Base-by-base conservation (phyloP, 345 rosid genomes). In the Melastoma malabathricum region DNA sequence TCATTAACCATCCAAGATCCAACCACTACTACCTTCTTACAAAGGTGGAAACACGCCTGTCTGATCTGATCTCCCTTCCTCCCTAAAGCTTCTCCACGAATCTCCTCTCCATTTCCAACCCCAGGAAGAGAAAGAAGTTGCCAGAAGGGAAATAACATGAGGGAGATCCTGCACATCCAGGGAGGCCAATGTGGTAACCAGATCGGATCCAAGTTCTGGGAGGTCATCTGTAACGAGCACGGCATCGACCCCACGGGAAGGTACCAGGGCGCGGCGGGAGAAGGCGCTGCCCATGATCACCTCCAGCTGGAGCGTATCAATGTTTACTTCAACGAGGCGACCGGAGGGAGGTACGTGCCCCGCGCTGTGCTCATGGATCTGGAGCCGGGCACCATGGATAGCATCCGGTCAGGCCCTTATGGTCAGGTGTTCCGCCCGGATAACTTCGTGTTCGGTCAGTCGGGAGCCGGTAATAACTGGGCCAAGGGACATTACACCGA, bases 181-280 rank as follows among this genome's bases (percentile, higher is more conserved):
- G 97, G 84, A 5, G 97, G 97, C 47, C 97, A 89, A 76, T 89
- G 97, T 75, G 97, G 97, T 12, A 89, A 89, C 83, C 97, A 89
- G 60, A 89, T 89, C 67, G 97, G 97, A 15, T 83, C 97, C 70
- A 89, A 89, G 57, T 89, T 89, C 67, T 89, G 97, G 97, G 97
- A 89, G 59, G 97, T 89, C 5, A 89, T 89, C 58, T 89, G 97
- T 77, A 86, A 79, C 59, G 95, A 89, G 60, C 97, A 89, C 54
- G 97, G 97, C 16, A 74, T 89, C 44, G 94, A 89, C 65, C 79
- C 94, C 20, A 78, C 86, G 34, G 97, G 95, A 0, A 72, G 84
- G 59, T 89, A 79, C 48, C 45, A 55, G 48, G 34, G 39, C 63
- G 34, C 47, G 72, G 34, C 47, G 72, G 66, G 31, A n/a, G 92